Conservation (phyloP, 2,329 filamentous ascomycete genomes). For the Alternaria triticimaculans region DNA sequence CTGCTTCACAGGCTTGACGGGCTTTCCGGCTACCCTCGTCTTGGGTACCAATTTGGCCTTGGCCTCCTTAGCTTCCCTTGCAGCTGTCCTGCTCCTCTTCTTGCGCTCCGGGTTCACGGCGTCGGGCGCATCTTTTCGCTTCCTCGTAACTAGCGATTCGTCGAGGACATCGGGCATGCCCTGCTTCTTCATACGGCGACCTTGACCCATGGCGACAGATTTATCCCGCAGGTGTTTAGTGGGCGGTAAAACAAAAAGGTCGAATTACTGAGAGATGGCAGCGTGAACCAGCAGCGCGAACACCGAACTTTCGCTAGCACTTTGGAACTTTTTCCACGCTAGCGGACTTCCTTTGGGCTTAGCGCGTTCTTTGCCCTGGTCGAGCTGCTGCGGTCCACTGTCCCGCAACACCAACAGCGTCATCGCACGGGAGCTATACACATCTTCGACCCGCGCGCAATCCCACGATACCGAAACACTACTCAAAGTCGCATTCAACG, state of each 20-base stretch:
- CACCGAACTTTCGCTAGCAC: conserved; percentile 27
- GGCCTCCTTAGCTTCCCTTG: conserved; percentile 32
- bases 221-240: neutral
- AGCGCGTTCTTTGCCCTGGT: conserved; percentile 1
- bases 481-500: neutral
- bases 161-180: conserved; percentile 83
- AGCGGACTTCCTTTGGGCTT: conserved; percentile 17
- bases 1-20: conserved; percentile 5
- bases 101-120: conserved; percentile 60
- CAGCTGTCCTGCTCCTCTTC: conserved; percentile 61
- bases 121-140: conserved; percentile 79
- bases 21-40: conserved; percentile 14
- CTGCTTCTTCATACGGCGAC: conserved; percentile 96
- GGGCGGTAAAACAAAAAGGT: neutral
- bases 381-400: conserved; percentile 6
- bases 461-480: neutral
- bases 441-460: neutral
- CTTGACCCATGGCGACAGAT: conserved; percentile 72
- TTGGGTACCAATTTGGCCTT: conserved; percentile 25
- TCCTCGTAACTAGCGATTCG: conserved; percentile 76
- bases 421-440: conserved; percentile 29
- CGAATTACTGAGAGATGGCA: neutral
- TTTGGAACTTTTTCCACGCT: conserved; percentile 22
- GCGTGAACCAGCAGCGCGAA: conserved; percentile 17
- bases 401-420: conserved; percentile 38